Evolutionary conservation across 257 asterid genomes (phyloP), one percentile per base, ranked within the genome.

Genomic region (Paulownia fortunei): DNA sequence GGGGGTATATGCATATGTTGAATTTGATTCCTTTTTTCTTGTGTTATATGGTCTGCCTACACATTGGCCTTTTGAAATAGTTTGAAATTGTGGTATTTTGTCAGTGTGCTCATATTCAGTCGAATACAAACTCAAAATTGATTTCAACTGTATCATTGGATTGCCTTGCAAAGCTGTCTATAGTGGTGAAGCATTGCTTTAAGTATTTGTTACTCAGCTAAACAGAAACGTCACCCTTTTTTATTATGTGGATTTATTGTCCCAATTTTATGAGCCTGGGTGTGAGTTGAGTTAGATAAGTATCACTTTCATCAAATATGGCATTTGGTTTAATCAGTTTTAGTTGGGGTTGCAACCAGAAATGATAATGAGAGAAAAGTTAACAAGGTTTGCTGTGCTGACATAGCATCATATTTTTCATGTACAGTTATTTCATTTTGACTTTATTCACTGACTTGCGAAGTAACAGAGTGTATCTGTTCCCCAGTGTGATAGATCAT

Each of bases 271-370:
- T 58, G 18, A 69, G 11, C 27, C 11, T 42, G 47, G 16, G 8
- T 39, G 27, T 19, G 27, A 67, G 12, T 12, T 67, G 55, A 46
- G 4, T 23, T 44, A 16, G 37, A 24, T 26, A 34, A 55, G 5
- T 26, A 76, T 16, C 70, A 23, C 52, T 64, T 32, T 32, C 59
- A n/a, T n/a, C n/a, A n/a, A n/a, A 26, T 19, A 59, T 63, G 54
- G 23, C 59, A 42, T 74, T 44, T 44, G 54, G 51, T 75, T 52
- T 32, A 10, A 12, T 62, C 52, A 30, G 36, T 46, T 44, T 74
- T 30, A n/a, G 24, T 32, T 32, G 46, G 10, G 41, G 16, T 30
- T 15, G 37, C 21, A 9, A 21, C 16, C 6, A 24, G 5, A 11
- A 56, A 56, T 56, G 34, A 56, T 23, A 23, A 56, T 21, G 13